phyloP scores from a whole-genome alignment of 78 protist genomes.

The Carpediemonas membranifera region DNA sequence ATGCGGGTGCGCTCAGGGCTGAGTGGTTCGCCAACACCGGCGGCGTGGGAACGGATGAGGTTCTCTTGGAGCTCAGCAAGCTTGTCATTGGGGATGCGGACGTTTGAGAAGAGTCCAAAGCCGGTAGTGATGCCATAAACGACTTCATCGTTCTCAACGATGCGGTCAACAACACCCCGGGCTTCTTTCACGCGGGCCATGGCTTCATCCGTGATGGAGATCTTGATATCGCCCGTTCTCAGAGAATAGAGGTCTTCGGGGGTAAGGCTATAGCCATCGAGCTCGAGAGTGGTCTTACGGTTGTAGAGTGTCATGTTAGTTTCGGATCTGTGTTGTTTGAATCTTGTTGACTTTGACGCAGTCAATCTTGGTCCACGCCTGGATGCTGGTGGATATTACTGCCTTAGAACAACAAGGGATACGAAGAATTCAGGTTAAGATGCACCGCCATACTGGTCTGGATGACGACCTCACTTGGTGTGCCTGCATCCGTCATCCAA shows the following conservation, averaged over 20 bases:
- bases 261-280: not conserved
- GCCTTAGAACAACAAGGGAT: too few relatives aligned
- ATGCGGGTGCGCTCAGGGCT: constrained; percentile 24
- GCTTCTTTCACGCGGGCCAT: not conserved
- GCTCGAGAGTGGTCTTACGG: not conserved
- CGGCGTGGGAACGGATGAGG: constrained; percentile 69
- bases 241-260: not conserved
- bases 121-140: constrained; percentile 46
- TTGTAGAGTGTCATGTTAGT: too few relatives aligned
- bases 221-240: not conserved
- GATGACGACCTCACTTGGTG: too few relatives aligned
- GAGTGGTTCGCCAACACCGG: constrained; percentile 48
- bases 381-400: too few relatives aligned
- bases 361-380: too few relatives aligned
- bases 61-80: constrained; percentile 56
- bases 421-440: too few relatives aligned
- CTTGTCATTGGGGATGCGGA: constrained; percentile 5
- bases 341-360: too few relatives aligned
- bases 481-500: too few relatives aligned
- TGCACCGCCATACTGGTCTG: too few relatives aligned
- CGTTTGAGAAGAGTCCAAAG: constrained; percentile 19
- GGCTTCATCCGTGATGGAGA: not conserved
- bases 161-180: not conserved
- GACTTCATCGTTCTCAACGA: not conserved
- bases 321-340: too few relatives aligned